These are phyloP conservation scores for Plasmodium blacklocki DNA, from an alignment of 169 alveolate species.

Conservation along the genomic window DNA sequence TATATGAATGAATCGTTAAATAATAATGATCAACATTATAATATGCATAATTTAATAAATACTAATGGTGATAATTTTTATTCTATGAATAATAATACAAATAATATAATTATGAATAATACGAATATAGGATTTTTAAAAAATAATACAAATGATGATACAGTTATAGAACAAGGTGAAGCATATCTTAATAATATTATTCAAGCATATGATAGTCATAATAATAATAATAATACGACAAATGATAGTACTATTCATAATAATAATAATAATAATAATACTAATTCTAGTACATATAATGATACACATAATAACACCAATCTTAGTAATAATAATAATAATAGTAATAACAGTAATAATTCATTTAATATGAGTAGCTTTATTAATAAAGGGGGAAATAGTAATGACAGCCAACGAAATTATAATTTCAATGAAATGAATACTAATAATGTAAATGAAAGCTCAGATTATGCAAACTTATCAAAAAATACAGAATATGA, in stretches of 20 bases:
- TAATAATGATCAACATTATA: neutral
- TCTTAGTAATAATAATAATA: neutral
- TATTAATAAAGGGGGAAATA: neutral
- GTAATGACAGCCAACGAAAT: neutral
- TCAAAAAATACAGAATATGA: conserved; percentile 6
- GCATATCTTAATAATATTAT: neutral
- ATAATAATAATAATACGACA: conserved; percentile 7
- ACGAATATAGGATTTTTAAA: neutral
- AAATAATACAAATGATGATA: neutral
- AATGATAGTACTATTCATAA: neutral
- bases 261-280: neutral
- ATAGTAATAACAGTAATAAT: neutral
- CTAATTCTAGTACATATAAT: neutral
- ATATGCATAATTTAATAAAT: neutral
- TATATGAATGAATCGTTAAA: neutral
- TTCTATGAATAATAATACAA: neutral
- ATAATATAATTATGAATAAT: neutral
- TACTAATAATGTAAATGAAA: conserved; percentile 14
- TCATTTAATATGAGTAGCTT: neutral
- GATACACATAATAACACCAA: neutral
- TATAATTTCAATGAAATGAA: neutral
- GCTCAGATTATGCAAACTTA: conserved; percentile 6
- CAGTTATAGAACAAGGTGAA: neutral
- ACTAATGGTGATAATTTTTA: too few relatives aligned
- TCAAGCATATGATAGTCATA: neutral